phyloP scores from a whole-genome alignment of 768 basidiomycete species.

The Hypholoma sublateritium region DNA sequence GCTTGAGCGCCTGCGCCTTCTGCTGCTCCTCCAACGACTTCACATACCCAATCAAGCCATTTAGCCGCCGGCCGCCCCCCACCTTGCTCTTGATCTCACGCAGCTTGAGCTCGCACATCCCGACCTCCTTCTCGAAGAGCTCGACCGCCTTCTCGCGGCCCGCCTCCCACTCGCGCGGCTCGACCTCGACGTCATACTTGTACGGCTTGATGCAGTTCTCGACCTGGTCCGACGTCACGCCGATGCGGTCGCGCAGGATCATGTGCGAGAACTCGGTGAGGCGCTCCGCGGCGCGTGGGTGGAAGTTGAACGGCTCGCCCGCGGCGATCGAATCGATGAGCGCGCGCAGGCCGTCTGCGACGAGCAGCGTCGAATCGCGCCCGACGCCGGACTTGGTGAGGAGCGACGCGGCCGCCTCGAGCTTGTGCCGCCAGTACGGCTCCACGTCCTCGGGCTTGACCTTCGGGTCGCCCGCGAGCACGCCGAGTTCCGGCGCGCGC shows the following conservation, averaged over 20 bases:
- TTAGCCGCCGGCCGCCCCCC: conserved; percentile 82
- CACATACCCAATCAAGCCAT: conserved; percentile 77
- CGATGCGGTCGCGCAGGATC: conserved; percentile 90
- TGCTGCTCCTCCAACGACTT: conserved; percentile 77
- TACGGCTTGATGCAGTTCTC: conserved; percentile 99
- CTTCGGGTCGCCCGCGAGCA: conserved; percentile 67
- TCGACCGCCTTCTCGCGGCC: conserved; percentile 76
- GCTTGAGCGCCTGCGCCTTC: conserved; percentile 56
- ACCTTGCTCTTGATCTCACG: conserved; percentile 86
- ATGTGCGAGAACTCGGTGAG: conserved; percentile 90
- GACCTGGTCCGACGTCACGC: conserved; percentile 95
- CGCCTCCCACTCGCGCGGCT: conserved; percentile 87
- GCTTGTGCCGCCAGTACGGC: conserved; percentile 93
- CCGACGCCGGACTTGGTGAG: conserved; percentile 97
- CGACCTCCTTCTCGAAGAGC: conserved; percentile 82
- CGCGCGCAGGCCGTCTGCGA: conserved; percentile 88
- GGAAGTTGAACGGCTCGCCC: conserved; percentile 90
- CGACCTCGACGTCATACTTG: conserved; percentile 98
- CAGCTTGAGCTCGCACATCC: conserved; percentile 83
- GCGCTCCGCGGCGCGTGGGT: conserved; percentile 86
- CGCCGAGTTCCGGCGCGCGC: conserved; percentile 72
- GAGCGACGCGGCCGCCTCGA: conserved; percentile 89
- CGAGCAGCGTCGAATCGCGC: conserved; percentile 88
- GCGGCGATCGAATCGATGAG: conserved; percentile 88
- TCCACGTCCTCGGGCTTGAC: conserved; percentile 77